Evolutionary conservation across 768 basidiomycete species (phyloP).

Genomic region (Russula foetens): DNA sequence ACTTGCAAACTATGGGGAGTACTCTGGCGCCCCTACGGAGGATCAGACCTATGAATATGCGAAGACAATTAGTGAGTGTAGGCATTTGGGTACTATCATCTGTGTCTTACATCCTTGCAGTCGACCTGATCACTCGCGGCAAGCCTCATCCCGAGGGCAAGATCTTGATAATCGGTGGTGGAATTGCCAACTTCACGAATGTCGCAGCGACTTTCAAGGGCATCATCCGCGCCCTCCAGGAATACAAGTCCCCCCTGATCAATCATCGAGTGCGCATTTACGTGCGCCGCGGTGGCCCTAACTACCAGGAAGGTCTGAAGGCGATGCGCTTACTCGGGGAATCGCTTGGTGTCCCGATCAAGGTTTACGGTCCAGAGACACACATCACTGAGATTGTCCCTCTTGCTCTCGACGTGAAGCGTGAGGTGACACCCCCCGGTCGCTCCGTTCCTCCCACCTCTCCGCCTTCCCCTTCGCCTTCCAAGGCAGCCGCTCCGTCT

Average conservation of each 20-base stretch:
- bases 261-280: constrained; percentile 87
- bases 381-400: constrained; percentile 99
- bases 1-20: constrained; percentile 99
- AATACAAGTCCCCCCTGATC: constrained; percentile 81
- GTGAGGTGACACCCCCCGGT: constrained; percentile 34
- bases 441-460: constrained; percentile 40
- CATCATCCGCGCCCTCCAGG: constrained; percentile 94
- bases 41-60: constrained; percentile 99
- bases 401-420: constrained; percentile 85
- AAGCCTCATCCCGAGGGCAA: constrained; percentile 80
- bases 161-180: constrained; percentile 98
- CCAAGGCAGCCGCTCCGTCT: constrained; percentile 31
- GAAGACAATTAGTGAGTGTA: constrained; percentile 81
- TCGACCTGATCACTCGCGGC: constrained; percentile 94
- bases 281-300: constrained; percentile 96
- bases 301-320: constrained; percentile 98
- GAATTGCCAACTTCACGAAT: constrained; percentile 99
- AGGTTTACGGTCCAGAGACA: constrained; percentile 95
- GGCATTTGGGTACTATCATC: background rate
- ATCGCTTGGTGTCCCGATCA: constrained; percentile 94
- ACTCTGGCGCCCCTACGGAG: constrained; percentile 96
- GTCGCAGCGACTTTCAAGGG: constrained; percentile 99
- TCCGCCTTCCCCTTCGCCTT: constrained; percentile 37
- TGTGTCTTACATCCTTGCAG: constrained; percentile 29
- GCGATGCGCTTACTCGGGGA: constrained; percentile 97